Percentiles rank a stretch among this genome's conserved stretches.
phyloP scores from a whole-genome alignment of 2,329 filamentous ascomycete genomes.

The Lomentospora prolificans region DNA sequence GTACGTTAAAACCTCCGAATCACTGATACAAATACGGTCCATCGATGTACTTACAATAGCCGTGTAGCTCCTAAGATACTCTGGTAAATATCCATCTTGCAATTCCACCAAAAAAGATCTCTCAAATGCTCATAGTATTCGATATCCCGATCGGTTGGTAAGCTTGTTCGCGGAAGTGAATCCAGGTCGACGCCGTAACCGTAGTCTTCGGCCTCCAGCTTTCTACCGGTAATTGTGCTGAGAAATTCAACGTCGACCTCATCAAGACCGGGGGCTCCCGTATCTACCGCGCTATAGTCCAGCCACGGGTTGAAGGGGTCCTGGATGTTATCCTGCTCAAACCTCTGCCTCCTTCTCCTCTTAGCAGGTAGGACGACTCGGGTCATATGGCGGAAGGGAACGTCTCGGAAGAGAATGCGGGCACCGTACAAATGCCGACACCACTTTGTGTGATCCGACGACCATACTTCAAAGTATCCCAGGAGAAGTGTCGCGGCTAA shows the following conservation, averaged over 20 bases:
- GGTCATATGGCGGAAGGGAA: slow-evolving; percentile 67
- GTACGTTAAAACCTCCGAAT: neutral
- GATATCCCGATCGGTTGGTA: slow-evolving; percentile 52
- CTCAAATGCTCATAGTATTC: slow-evolving; percentile 71
- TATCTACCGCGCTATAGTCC: slow-evolving; percentile 14
- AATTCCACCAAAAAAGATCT: slow-evolving; percentile 94
- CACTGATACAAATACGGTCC: too few species aligned
- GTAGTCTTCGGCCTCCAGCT: slow-evolving; percentile 27
- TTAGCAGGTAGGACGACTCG: slow-evolving; percentile 58
- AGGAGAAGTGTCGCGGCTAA: slow-evolving; percentile 81
- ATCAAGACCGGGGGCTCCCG: slow-evolving; percentile 20
- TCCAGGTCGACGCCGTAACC: slow-evolving; percentile 23
- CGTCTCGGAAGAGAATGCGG: slow-evolving; percentile 70
- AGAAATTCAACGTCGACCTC: slow-evolving; percentile 33
- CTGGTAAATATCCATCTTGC: slow-evolving; percentile 88
- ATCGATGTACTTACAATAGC: slow-evolving; percentile 57
- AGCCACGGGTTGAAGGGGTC: slow-evolving; percentile 18
- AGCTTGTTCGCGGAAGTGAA: slow-evolving; percentile 25
- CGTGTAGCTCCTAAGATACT: slow-evolving; percentile 78
- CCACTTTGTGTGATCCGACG: slow-evolving; percentile 92
- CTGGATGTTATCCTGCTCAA: slow-evolving; percentile 24
- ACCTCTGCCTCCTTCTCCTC: slow-evolving; percentile 28
- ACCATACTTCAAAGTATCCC: slow-evolving; percentile 90
- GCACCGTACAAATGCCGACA: slow-evolving; percentile 83
- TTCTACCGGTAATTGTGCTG: slow-evolving; percentile 28